Evolutionary conservation across 2,329 filamentous ascomycete genomes (phyloP), one percentile per base, ranked within the genome.

Genomic region (Fusarium fracticaudum): DNA sequence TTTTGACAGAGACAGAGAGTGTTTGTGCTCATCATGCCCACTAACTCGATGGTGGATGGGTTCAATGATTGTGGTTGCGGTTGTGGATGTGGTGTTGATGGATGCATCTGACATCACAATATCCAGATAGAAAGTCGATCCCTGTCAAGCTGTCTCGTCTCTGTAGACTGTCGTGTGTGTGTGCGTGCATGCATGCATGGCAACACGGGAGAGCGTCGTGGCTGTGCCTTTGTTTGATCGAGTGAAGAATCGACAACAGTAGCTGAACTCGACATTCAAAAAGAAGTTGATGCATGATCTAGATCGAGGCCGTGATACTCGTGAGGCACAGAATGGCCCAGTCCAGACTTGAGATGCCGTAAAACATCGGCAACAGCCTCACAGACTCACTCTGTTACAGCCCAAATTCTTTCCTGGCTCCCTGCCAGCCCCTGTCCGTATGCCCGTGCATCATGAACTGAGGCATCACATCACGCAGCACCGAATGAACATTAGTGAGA

Each of bases 121-220:
- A 38, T 43, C 13, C 41, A 31, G 24, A 37, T 37, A 35, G 18
- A 31, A 24, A n/a, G n/a, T 35, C n/a, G 17, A 75, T 70, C 72
- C 68, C 54, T 75, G 72, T 63, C 64, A 53, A 74, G 72, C 72
- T 74, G 67, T 60, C 55, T 69, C 67, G n/a, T 43, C 71, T 64
- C 71, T 72, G 59, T 61, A 35, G 33, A 35, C 33, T 35, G 33
- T 33, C 31, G 31, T 35, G 33, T 15, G 33, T 33, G 12, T 6
- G 33, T 35, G 33, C 47, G 40, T 67, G 47, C 59, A 43, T 45
- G 50, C 57, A 43, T 47, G 44, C n/a, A 62, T 62, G 33, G 38
- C 41, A 33, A 41, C 24, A 54, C 59, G 55, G 69, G 55, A 73
- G 65, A 44, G 69, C 60, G 38, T 54, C 60, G 72, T 74, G 72